Conservation (phyloP, 2,329 filamentous ascomycete genomes). For the Spiromastix sp. region DNA sequence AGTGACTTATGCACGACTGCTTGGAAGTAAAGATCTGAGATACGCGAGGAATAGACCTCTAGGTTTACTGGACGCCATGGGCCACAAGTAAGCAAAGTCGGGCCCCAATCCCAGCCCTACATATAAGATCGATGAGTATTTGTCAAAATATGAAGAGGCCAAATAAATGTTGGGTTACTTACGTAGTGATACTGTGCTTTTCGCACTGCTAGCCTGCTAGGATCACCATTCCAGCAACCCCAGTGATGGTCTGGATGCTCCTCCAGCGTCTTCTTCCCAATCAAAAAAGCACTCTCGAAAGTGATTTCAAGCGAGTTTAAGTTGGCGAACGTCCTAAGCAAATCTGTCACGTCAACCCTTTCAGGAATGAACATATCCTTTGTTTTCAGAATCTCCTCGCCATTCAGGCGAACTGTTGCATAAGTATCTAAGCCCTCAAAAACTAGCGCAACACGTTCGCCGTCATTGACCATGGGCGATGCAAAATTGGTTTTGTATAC, state of each 20-base stretch:
- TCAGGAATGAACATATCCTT: conserved; percentile 67
- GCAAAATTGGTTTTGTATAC: conserved; percentile 43
- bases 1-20: conserved; percentile 9
- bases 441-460: conserved; percentile 44
- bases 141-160: conserved; percentile 50
- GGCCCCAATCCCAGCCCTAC: conserved; percentile 56
- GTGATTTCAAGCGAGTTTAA: conserved; percentile 41
- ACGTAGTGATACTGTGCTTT: conserved; percentile 43
- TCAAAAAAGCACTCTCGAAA: conserved; percentile 47
- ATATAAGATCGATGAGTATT: conserved; percentile 53
- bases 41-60: conserved; percentile 36
- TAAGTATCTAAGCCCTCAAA: conserved; percentile 68
- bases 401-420: conserved; percentile 60
- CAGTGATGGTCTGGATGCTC: conserved; percentile 40
- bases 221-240: conserved; percentile 43
- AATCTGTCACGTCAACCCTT: conserved; percentile 50
- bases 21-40: conserved; percentile 10
- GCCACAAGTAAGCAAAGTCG: conserved; percentile 51
- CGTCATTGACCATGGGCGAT: conserved; percentile 26
- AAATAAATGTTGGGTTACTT: conserved; percentile 40
- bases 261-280: conserved; percentile 43
- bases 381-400: conserved; percentile 50
- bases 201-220: conserved; percentile 42
- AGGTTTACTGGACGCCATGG: conserved; percentile 52
- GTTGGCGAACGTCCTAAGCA: conserved; percentile 29